Evolutionary conservation across 139 green algal genomes (phyloP).

Genomic region (Tetradesmus obliquus): DNA sequence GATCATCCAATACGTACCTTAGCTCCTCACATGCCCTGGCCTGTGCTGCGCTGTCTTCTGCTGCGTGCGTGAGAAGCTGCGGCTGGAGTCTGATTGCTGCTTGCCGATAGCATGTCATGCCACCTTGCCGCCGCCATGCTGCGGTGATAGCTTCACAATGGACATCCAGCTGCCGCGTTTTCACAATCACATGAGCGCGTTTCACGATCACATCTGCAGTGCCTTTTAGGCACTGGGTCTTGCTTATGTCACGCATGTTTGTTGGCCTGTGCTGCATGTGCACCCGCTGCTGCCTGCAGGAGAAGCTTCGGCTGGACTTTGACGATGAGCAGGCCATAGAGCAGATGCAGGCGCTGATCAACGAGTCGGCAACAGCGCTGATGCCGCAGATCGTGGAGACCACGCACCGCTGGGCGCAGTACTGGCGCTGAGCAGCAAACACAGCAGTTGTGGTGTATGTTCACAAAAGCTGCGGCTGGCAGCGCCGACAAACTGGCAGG

Average conservation of each 20-base stretch:
- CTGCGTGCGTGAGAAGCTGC: no score
- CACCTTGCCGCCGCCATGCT: no score
- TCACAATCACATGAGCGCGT: no score
- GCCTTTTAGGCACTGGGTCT: neutral
- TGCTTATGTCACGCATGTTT: neutral
- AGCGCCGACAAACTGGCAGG: neutral
- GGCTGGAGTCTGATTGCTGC: no score
- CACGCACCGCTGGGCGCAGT: conserved; percentile 92
- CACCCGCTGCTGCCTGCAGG: conserved; percentile 62
- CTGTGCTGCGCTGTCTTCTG: no score
- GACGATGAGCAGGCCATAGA: conserved; percentile 90
- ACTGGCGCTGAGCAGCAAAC: conserved; percentile 74
- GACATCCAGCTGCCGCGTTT: no score
- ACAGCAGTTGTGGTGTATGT: neutral
- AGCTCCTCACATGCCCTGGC: no score
- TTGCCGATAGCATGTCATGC: no score
- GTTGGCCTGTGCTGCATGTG: neutral
- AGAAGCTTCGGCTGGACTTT: conserved; percentile 94
- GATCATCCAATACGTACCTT: no score
- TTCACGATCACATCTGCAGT: no score
- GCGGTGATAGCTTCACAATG: no score
- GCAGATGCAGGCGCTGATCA: conserved; percentile 93
- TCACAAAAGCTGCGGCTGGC: neutral
- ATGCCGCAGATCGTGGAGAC: conserved; percentile 95
- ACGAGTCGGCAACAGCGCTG: conserved; percentile 86